Conservation (phyloP, 2,329 filamentous ascomycete species). For the Pestalotiopsis sp. region DNA sequence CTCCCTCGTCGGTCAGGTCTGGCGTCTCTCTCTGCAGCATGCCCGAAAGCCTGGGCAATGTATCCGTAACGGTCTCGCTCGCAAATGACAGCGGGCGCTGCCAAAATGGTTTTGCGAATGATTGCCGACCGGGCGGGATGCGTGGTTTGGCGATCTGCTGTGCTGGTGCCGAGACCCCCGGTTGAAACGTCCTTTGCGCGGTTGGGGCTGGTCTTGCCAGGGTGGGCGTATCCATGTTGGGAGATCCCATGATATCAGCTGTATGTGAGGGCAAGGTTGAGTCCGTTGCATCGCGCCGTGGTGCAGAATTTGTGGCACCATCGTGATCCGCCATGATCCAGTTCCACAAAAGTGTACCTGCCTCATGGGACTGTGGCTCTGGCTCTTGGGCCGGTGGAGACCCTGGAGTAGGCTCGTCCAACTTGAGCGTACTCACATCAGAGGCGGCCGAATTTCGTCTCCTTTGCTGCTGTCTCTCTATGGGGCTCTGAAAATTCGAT, state of each 20-base stretch:
- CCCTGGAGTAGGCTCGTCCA: conserved; percentile 20
- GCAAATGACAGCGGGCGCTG: background rate
- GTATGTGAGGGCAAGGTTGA: conserved; percentile 10
- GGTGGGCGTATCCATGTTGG: background rate
- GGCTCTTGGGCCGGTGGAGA: conserved; percentile 7
- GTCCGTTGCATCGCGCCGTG: background rate
- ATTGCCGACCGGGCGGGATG: background rate
- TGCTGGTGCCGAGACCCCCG: background rate
- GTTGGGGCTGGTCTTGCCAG: background rate
- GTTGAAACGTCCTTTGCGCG: background rate
- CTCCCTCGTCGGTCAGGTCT: background rate
- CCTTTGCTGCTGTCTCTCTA: conserved; percentile 22
- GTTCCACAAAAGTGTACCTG: conserved; percentile 27
- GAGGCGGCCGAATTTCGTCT: conserved; percentile 29
- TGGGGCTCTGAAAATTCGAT: conserved; percentile 13
- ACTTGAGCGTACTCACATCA: conserved; percentile 28
- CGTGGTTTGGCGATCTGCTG: background rate
- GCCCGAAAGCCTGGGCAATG: background rate
- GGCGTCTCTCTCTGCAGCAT: conserved; percentile 1
- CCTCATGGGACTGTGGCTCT: conserved; percentile 13
- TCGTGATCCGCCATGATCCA: conserved; percentile 24
- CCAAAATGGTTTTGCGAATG: background rate
- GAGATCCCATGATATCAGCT: conserved; percentile 7
- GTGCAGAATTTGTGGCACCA: conserved; percentile 6
- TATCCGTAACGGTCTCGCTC: background rate